A percentile compares a stretch with the other conserved stretches of the same genome.
phyloP scores from a whole-genome alignment of 306 rosid genomes.

The Quercus gilva region DNA sequence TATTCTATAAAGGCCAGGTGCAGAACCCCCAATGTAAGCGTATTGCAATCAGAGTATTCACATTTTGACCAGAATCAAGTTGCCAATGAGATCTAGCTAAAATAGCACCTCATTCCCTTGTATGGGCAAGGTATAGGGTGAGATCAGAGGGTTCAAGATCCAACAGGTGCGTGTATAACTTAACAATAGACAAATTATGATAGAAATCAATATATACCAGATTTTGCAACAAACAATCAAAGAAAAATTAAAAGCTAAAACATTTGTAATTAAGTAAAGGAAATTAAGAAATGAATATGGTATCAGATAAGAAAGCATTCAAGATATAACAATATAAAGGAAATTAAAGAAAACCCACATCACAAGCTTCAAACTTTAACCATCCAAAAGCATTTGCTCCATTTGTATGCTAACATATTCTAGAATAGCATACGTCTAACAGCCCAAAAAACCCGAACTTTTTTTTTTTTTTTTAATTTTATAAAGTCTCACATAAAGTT shows the following conservation, averaged over 20 bases:
- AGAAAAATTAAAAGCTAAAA: too few species aligned
- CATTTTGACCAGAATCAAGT: not conserved
- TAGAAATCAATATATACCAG: not conserved
- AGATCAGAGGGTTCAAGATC: too few species aligned
- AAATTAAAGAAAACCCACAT: not conserved
- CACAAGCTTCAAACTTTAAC: conserved; percentile 8
- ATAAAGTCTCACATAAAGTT: not conserved
- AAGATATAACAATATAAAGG: not conserved
- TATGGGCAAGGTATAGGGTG: too few species aligned
- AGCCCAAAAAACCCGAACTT: not conserved
- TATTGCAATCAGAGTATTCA: not conserved
- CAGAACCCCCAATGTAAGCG: not conserved
- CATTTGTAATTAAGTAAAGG: not conserved
- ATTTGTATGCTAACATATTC: not conserved
- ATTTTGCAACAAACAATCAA: not conserved
- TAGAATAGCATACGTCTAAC: not conserved
- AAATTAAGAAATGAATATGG: not conserved
- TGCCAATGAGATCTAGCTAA: too few species aligned
- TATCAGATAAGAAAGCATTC: not conserved
- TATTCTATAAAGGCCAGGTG: not conserved
- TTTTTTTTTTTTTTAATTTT: not conserved
- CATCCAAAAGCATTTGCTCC: not conserved
- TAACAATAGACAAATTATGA: too few species aligned
- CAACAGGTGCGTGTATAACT: too few species aligned
- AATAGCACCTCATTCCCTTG: too few species aligned